Base-by-base conservation (phyloP, 768 basidiomycete genomes). In the Hygrocybe coccinea region DNA sequence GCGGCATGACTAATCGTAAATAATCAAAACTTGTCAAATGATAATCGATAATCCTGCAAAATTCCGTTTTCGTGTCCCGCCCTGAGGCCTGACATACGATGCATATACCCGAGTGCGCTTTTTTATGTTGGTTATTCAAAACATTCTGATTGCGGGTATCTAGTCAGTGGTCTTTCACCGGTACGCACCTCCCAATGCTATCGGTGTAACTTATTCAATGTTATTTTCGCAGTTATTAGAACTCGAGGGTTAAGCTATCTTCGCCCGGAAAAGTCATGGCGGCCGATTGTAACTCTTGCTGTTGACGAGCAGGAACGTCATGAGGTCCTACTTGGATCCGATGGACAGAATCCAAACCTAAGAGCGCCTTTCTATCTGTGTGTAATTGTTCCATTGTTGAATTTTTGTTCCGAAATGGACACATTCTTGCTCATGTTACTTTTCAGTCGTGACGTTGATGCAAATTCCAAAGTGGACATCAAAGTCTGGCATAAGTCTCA, bases 341-440 rank as follows among this genome's bases (percentile, higher is more conserved):
- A 89, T 54, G 87, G 87, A 0, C 85, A 87, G 62, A 86, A 84
- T 55, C 79, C 84, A 1, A 88, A 89, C 61, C 69, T 82, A 47
- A 85, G 82, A 58, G 72, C 77, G 1, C 67, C 66, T 1, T 78
- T 84, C 55, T 60, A 64, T 24, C 71, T 87, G 87, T 87, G 64
- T 52, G 83, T 73, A n/a, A 1, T 44, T 25, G 2, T 21, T 12
- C 21, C 0, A 29, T 45, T 37, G 22, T 25, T 41, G 38, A 41
- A 11, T 3, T 41, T n/a, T 15, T 41, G 19, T 41, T 19, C 14
- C 10, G 38, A 19, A 25, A 34, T 41, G 19, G 39, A 29, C 19
- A 33, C 22, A 37, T 11, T 29, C 14, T 1, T 61, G 35, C 17
- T 45, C 5, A 34, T 37, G 9, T 44, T 41, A 22, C 14, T 44